These are phyloP conservation scores for Pseudocercospora crystallina DNA, from an alignment of 2,329 filamentous ascomycete species.

Conservation along the genomic window DNA sequence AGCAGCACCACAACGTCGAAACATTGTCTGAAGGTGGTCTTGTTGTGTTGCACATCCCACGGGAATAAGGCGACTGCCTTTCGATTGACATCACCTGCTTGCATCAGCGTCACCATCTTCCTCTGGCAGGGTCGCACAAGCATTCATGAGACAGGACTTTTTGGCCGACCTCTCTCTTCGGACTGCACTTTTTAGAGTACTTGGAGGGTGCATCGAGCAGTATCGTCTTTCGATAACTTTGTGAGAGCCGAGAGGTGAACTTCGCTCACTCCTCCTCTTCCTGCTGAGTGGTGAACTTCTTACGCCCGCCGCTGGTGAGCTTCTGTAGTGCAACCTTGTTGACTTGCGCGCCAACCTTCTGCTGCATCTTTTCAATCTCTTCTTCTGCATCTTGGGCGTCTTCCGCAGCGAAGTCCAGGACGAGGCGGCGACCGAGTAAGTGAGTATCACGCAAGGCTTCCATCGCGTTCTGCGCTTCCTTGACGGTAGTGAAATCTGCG, in stretches of 20 bases:
- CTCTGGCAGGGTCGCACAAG: too few relatives aligned
- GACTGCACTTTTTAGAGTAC: too few relatives aligned
- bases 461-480: constrained; percentile 88
- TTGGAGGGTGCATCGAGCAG: too few relatives aligned
- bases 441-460: constrained; percentile 90
- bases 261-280: constrained; percentile 22
- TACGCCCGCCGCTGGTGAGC: constrained; percentile 78
- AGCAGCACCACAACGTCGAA: too few relatives aligned
- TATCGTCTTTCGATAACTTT: too few relatives aligned
- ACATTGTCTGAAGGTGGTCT: too few relatives aligned
- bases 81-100: too few relatives aligned
- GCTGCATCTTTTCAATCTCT: constrained; percentile 95
- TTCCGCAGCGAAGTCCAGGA: constrained; percentile 86
- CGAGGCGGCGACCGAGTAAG: constrained; percentile 82
- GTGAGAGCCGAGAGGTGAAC: too few relatives aligned
- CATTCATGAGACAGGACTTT: too few relatives aligned
- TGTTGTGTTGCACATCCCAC: too few relatives aligned
- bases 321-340: constrained; percentile 89
- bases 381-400: constrained; percentile 90
- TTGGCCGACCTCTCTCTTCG: too few relatives aligned
- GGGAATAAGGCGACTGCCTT: too few relatives aligned
- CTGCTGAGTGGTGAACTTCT: constrained; percentile 68
- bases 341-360: constrained; percentile 87
- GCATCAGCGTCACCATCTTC: constrained; percentile 5
- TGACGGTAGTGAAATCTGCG: constrained; percentile 87